Evolutionary conservation across 1,284 basidiomycete species (phyloP).

Genomic region (Leccinum angustisporum): DNA sequence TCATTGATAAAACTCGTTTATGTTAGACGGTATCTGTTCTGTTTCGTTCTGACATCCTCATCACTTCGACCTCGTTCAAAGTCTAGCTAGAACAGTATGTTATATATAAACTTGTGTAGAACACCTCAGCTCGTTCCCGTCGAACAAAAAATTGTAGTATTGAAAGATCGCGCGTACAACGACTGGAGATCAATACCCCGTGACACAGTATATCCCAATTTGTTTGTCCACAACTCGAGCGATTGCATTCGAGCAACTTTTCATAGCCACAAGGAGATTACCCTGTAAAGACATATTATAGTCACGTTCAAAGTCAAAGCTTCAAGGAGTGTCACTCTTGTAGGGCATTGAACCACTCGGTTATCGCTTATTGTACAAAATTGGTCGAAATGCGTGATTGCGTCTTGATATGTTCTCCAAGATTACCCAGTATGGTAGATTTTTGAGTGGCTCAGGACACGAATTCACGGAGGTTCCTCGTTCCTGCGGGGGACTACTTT

Average conservation of each 20-base stretch:
- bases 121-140: too few species aligned
- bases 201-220: constrained; percentile 13
- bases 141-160: too few species aligned
- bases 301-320: constrained; percentile 20
- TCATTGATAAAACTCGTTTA: too few species aligned
- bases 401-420: constrained; percentile 17
- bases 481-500: neutral
- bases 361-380: constrained; percentile 12
- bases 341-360: constrained; percentile 25
- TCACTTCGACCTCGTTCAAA: too few species aligned
- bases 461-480: neutral
- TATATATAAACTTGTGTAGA: too few species aligned
- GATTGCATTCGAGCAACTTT: constrained; percentile 28
- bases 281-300: constrained; percentile 21
- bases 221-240: constrained; percentile 16
- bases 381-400: constrained; percentile 23
- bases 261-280: constrained; percentile 24
- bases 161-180: neutral
- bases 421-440: constrained; percentile 22
- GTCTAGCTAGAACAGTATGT: too few species aligned
- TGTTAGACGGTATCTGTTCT: too few species aligned
- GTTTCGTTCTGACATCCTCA: too few species aligned
- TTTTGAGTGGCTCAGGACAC: constrained; percentile 25
- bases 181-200: neutral
- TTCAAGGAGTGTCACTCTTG: constrained; percentile 20